These are phyloP conservation scores for Fusarium tanahbumbuense DNA, from an alignment of 2,329 filamentous ascomycete genomes.

Conservation along the genomic window DNA sequence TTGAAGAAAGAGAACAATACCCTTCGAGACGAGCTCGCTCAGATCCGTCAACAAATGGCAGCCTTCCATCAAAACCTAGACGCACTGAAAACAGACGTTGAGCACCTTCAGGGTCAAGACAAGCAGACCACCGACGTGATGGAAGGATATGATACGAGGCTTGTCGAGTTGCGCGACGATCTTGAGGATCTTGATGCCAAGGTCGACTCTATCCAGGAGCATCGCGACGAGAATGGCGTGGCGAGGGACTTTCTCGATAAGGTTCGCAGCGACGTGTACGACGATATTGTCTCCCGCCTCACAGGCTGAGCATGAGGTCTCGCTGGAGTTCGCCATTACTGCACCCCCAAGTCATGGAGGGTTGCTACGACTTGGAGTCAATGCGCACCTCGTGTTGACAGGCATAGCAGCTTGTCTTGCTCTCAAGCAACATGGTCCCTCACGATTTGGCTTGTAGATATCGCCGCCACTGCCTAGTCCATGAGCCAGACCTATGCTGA, in stretches of 20 bases:
- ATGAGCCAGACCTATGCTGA: neutral
- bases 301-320: neutral
- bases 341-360: neutral
- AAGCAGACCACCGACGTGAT: conserved; percentile 6
- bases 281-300: conserved; percentile 14
- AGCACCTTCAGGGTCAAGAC: conserved; percentile 13
- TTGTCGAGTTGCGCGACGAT: conserved; percentile 14
- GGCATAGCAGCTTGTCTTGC: neutral
- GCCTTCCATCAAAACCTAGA: conserved; percentile 2
- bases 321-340: neutral
- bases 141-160: conserved; percentile 23
- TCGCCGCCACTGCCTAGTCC: too few relatives aligned
- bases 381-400: accelerated
- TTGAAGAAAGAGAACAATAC: conserved; percentile 7
- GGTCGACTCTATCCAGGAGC: conserved; percentile 23
- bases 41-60: neutral
- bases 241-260: conserved; percentile 14
- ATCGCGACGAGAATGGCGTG: conserved; percentile 20
- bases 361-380: accelerated
- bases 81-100: conserved; percentile 5
- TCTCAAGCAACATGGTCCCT: neutral
- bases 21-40: neutral
- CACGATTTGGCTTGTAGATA: accelerated
- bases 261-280: conserved; percentile 18
- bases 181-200: conserved; percentile 25